Evolutionary conservation across 2,329 filamentous ascomycete genomes (phyloP).

Genomic region (Xylaria sp.): DNA sequence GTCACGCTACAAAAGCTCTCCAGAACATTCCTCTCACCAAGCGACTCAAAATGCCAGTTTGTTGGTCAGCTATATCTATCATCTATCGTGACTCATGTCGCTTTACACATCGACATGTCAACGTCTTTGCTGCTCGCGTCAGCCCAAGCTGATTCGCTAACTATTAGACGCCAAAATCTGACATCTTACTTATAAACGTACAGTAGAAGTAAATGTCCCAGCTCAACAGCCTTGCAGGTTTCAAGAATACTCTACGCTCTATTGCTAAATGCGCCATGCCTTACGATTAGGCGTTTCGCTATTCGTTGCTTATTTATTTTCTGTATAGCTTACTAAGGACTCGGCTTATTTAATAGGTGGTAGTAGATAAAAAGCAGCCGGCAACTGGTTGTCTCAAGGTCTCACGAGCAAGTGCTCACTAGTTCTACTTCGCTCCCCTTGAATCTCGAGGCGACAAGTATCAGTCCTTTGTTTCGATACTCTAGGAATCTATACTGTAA

Average conservation of each 20-base stretch:
- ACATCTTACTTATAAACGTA: not conserved
- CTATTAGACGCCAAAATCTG: not conserved
- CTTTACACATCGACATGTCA: not conserved
- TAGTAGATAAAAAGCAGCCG: not conserved
- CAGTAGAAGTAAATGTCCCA: not conserved
- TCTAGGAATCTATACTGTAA: not conserved
- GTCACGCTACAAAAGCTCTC: not conserved
- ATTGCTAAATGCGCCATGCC: not conserved
- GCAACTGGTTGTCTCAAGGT: not conserved
- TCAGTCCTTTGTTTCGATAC: not conserved
- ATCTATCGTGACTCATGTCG: not conserved
- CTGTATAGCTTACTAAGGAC: not conserved
- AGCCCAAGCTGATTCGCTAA: not conserved
- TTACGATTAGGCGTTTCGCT: too few relatives aligned
- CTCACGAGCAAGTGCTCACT: not conserved
- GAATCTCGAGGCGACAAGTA: not conserved
- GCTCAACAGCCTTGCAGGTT: not conserved
- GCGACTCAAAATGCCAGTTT: not conserved
- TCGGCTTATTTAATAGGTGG: not conserved
- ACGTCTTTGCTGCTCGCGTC: not conserved
- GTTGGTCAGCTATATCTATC: not conserved
- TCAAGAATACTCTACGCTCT: not conserved
- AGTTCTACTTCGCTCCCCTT: not conserved
- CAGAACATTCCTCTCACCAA: not conserved
- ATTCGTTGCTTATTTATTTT: not conserved